phyloP scores from a whole-genome alignment of 2,329 filamentous ascomycete genomes.

The Dactylella cylindrospora region DNA sequence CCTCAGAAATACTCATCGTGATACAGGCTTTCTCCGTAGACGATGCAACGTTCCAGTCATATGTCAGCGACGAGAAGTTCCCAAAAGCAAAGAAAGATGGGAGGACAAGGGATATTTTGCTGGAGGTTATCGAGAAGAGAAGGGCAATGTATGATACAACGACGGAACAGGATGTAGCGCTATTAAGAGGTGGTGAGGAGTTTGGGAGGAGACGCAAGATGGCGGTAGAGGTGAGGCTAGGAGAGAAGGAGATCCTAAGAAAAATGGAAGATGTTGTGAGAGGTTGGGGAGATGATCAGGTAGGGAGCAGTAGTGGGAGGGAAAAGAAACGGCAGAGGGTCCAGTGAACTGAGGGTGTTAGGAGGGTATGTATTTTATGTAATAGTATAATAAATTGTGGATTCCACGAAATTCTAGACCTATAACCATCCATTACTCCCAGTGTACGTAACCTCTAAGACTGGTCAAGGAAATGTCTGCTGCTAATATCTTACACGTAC shows the following conservation, averaged over 20 bases:
- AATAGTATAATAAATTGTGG: no score
- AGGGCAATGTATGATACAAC: constrained; percentile 43
- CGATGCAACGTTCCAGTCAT: constrained; percentile 25
- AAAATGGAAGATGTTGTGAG: constrained; percentile 22
- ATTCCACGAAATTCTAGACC: no score
- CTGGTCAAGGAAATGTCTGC: no score
- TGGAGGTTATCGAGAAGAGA: constrained; percentile 51
- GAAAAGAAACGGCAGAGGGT: constrained; percentile 12
- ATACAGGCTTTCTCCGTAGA: constrained; percentile 31
- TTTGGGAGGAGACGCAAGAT: constrained; percentile 56
- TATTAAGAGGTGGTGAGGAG: constrained; percentile 43
- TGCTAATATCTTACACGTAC: no score
- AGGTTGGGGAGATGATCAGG: constrained; percentile 11
- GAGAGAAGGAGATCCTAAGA: constrained; percentile 69
- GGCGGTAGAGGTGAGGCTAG: constrained; percentile 68
- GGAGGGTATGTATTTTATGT: no score
- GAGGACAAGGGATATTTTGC: constrained; percentile 49
- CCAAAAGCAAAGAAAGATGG: constrained; percentile 41
- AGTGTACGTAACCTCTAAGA: no score
- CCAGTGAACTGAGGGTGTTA: no score
- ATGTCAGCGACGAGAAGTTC: constrained; percentile 19
- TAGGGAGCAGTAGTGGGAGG: not conserved
- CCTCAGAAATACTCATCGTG: constrained; percentile 31
- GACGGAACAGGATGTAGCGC: constrained; percentile 12
- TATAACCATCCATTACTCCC: no score